A percentile compares a stretch with the other conserved stretches of the same genome.
phyloP scores from a whole-genome alignment of 2,329 filamentous ascomycete genomes.

The Aureobasidium sp. region DNA sequence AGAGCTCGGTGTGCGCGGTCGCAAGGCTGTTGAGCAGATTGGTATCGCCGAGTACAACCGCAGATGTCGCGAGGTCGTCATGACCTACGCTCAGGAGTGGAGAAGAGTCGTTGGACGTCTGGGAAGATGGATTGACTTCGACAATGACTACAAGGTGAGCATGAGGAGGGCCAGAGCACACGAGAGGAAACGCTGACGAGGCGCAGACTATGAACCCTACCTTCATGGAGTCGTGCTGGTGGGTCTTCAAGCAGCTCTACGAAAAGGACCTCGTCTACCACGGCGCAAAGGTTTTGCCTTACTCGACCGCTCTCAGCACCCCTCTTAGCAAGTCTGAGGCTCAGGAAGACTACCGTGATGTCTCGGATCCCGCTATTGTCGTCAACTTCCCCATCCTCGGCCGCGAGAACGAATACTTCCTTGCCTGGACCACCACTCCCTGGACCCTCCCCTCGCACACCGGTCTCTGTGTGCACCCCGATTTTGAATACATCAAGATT shows the following conservation, averaged over 20 bases:
- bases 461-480: constrained; percentile 68
- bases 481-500: constrained; percentile 84
- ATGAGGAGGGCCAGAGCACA: not conserved
- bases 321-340: constrained; percentile 90
- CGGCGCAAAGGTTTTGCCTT: constrained; percentile 89
- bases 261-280: constrained; percentile 86
- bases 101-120: constrained; percentile 77
- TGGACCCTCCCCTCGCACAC: constrained; percentile 79
- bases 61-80: constrained; percentile 86
- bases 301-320: constrained; percentile 82
- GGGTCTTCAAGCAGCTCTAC: constrained; percentile 90
- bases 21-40: constrained; percentile 76
- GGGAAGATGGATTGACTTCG: constrained; percentile 95
- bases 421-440: constrained; percentile 87
- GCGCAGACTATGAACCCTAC: constrained; percentile 73
- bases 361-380: constrained; percentile 82
- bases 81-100: constrained; percentile 85
- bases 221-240: constrained; percentile 96
- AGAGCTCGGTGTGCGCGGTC: constrained; percentile 70
- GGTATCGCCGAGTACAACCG: constrained; percentile 86
- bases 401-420: constrained; percentile 63
- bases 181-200: not conserved
- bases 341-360: constrained; percentile 89
- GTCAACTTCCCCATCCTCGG: constrained; percentile 73
- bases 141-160: constrained; percentile 75